These are phyloP conservation scores for Scedosporium apiospermum DNA, from an alignment of 2,329 filamentous ascomycete genomes.

Conservation along the genomic window DNA sequence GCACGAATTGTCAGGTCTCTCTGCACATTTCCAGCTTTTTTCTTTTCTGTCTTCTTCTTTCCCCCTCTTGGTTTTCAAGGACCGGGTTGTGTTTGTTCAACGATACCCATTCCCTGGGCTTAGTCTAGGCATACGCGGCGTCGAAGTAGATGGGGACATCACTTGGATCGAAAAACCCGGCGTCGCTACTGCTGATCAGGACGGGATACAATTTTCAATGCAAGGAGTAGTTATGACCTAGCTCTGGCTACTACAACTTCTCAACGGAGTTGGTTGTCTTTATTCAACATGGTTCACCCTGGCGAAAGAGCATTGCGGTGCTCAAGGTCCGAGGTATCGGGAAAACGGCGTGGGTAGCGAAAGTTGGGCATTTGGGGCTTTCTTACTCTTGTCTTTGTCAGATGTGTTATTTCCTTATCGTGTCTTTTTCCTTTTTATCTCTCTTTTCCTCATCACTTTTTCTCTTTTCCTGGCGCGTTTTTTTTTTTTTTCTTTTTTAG, in stretches of 20 bases:
- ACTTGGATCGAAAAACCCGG: background rate
- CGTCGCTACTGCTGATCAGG: background rate
- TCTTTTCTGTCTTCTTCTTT: constrained; percentile 8
- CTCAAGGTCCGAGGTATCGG: background rate
- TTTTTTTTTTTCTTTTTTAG: constrained; percentile 2
- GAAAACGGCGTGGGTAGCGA: constrained; percentile 4
- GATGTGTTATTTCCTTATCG: constrained; percentile 4
- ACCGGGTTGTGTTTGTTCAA: background rate
- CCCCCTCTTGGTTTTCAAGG: constrained; percentile 11
- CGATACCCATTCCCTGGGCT: background rate
- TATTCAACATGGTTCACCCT: background rate
- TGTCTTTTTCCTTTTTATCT: background rate
- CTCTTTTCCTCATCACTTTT: background rate
- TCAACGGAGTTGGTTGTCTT: background rate
- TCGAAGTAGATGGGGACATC: background rate
- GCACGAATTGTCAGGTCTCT: background rate
- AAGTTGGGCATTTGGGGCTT: constrained; percentile 7
- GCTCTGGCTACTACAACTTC: background rate
- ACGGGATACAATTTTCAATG: background rate
- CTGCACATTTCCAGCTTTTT: constrained; percentile 8
- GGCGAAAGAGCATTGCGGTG: background rate
- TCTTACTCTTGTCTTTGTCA: constrained; percentile 6
- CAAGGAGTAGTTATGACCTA: background rate
- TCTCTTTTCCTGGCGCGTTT: constrained; percentile 2
- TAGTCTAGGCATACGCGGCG: background rate